Base-by-base conservation (phyloP, 768 basidiomycete species). In the Stropharia rugosoannulata region DNA sequence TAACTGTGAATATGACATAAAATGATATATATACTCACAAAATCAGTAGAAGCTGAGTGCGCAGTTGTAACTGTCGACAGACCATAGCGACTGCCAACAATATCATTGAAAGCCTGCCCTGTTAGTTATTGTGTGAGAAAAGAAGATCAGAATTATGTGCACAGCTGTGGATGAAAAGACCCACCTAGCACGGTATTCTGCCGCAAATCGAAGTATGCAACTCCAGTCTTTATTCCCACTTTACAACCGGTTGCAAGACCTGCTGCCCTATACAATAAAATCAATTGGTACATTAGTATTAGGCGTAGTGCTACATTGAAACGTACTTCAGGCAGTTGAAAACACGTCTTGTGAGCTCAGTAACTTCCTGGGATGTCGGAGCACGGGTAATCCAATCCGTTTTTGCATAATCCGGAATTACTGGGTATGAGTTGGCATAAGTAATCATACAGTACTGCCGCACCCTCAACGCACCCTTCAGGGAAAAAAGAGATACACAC, bases 321-420 rank as follows among this genome's bases (percentile, higher is more conserved):
- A 66, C 86, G 61, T 62, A 93, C 90, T 83, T 68, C 63, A 95
- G 82, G 70, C 92, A 95, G 7, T 80, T 80, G 48, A 76, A 75
- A 15, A 91, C 82, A 46, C 89, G 81, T 54, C 81, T 77, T 1
- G 74, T 75, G 45, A 93, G 74, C 2, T 65, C 71, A 27, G 71
- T 68, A 5, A 92, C 68, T 55, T 89, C 85, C 39, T 66, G 72
- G 59, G 76, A 77, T 10, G 80, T 85, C 12, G 88, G 83, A 25
- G 92, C 87, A 16, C 93, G 82, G 15, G 86, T 80, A 25, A 83
- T 67, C 82, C 89, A 95, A 2, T 70, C 73, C 83, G 94, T 84
- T 61, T 79, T 83, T 29, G 90, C 79, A 60, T 92, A 87, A 66
- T 93, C 91, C 1, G 93, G 93, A 53, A 92, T 92, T 37, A 93